Percentiles rank a stretch among this genome's conserved stretches.
phyloP scores from a whole-genome alignment of 2,329 filamentous ascomycete species.

The Calonectria pseudoturangicola region DNA sequence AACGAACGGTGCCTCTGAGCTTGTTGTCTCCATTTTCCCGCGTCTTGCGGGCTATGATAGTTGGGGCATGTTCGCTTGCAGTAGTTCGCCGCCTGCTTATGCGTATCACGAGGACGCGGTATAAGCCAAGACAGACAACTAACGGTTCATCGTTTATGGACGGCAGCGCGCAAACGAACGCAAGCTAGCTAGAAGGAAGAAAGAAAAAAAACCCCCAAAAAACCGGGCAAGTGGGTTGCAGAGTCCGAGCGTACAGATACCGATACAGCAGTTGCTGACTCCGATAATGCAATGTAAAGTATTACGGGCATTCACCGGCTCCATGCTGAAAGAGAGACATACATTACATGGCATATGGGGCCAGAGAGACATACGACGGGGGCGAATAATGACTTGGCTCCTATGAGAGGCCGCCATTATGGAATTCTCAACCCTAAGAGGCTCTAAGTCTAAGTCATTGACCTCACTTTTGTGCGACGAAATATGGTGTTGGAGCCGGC shows the following conservation, averaged over 20 bases:
- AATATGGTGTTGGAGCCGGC: neutral
- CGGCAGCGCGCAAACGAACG: neutral
- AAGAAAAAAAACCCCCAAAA: neutral
- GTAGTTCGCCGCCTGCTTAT: slow-evolving; percentile 32
- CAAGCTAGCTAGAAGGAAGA: slow-evolving; percentile 6
- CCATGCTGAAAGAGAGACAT: slow-evolving; percentile 26
- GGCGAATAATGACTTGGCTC: neutral
- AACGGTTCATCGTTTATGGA: slow-evolving; percentile 5
- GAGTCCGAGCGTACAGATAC: slow-evolving; percentile 48
- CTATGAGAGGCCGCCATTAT: neutral
- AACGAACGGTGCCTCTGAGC: neutral
- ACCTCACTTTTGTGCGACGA: slow-evolving; percentile 6
- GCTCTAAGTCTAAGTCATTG: slow-evolving; percentile 17
- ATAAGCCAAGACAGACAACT: slow-evolving; percentile 24
- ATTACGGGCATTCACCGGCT: slow-evolving; percentile 19
- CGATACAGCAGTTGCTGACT: slow-evolving; percentile 9
- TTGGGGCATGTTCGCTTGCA: slow-evolving; percentile 12
- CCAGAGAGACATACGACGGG: slow-evolving; percentile 20
- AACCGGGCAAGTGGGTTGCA: slow-evolving; percentile 37
- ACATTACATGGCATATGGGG: slow-evolving; percentile 1
- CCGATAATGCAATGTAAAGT: slow-evolving; percentile 30
- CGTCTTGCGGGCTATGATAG: slow-evolving; percentile 2
- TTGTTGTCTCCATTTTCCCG: slow-evolving; percentile 9
- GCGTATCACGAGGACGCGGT: slow-evolving; percentile 28
- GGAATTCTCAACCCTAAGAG: neutral